Conservation (phyloP, 495 filamentous ascomycete species). For the Aspergillus mulundensis region DNA sequence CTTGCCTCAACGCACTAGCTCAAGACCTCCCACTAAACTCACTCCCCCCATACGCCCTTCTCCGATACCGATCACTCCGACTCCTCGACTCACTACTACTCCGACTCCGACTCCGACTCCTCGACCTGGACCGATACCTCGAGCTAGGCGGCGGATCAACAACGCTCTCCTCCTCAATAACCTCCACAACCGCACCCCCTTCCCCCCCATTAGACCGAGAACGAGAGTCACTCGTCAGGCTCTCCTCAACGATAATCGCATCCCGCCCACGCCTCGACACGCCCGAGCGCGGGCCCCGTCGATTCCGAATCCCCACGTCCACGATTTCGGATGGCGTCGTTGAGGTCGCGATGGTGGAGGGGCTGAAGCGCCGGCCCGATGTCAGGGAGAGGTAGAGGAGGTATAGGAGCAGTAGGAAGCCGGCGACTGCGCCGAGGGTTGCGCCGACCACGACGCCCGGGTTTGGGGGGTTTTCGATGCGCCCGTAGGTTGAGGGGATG, state of each 20-base stretch:
- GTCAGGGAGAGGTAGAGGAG: conserved; percentile 66
- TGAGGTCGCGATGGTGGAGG: conserved; percentile 26
- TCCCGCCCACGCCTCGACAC: neutral
- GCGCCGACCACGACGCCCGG: conserved; percentile 80
- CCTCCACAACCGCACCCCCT: conserved; percentile 27
- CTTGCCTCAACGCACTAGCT: conserved; percentile 9
- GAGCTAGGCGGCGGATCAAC: conserved; percentile 3
- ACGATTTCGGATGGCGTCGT: conserved; percentile 16
- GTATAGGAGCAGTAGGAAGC: conserved; percentile 73
- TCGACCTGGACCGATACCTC: neutral
- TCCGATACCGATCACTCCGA: neutral
- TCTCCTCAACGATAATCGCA: conserved; percentile 25
- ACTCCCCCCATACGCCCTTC: conserved; percentile 16
- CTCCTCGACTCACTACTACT: no score
- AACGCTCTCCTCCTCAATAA: conserved; percentile 31
- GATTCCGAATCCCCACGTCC: conserved; percentile 5
- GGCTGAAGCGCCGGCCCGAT: conserved; percentile 32
- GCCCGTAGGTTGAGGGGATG: conserved; percentile 68
- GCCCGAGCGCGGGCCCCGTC: neutral
- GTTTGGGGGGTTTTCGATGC: conserved; percentile 52
- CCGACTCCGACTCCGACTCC: no score
- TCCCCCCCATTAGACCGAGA: conserved; percentile 19
- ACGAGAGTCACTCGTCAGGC: conserved; percentile 13
- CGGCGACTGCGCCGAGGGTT: conserved; percentile 75
- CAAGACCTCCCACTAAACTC: conserved; percentile 31